A percentile compares a stretch with the other conserved stretches of the same genome.
phyloP scores from a whole-genome alignment of 2,329 filamentous ascomycete genomes.

The Neodidymelliopsis sp. region DNA sequence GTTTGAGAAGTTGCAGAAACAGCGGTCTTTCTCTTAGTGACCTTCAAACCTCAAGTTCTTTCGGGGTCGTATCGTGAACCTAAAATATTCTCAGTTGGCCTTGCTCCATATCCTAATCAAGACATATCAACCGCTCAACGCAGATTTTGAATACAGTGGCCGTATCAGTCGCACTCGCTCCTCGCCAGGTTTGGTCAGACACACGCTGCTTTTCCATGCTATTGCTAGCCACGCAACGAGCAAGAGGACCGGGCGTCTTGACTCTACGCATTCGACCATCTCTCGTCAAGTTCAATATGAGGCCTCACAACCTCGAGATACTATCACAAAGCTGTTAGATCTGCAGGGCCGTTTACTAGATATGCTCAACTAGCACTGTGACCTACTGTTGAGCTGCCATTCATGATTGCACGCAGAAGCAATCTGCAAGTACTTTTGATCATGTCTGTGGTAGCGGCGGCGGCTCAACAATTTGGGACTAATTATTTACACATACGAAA shows the following conservation, averaged over 20 bases:
- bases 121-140: background rate
- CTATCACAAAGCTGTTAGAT: background rate
- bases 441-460: too few relatives aligned
- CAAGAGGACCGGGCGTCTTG: too few relatives aligned
- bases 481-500: too few relatives aligned
- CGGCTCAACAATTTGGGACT: too few relatives aligned
- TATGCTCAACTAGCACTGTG: background rate
- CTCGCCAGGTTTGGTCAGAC: background rate
- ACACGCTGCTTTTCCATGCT: too few relatives aligned
- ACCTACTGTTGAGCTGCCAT: background rate
- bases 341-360: background rate
- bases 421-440: background rate
- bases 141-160: background rate
- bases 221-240: too few relatives aligned
- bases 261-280: too few relatives aligned
- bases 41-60: conserved; percentile 2
- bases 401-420: background rate
- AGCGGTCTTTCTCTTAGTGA: conserved; percentile 1
- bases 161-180: background rate
- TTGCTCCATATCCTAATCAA: background rate
- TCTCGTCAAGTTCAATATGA: too few relatives aligned
- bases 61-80: background rate
- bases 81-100: background rate
- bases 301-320: too few relatives aligned
- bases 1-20: background rate